These are phyloP conservation scores for Kluyveromyces dobzhanskii DNA, from an alignment of 805 yeast species.

Conservation along the genomic window DNA sequence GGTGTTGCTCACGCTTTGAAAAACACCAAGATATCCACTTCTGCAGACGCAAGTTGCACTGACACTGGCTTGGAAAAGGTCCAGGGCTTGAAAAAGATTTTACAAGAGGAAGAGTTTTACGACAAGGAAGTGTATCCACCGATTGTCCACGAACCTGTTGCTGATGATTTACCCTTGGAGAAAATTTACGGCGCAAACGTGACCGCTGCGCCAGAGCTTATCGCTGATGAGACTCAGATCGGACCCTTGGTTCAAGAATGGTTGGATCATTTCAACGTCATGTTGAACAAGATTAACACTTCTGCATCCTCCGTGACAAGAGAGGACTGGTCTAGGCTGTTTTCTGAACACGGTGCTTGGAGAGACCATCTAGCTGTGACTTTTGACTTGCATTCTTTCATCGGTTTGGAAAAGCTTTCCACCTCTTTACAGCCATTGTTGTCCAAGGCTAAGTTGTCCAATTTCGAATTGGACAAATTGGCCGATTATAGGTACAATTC, in stretches of 20 bases:
- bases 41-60: no score
- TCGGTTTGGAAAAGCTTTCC: constrained; percentile 27
- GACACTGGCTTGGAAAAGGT: neutral
- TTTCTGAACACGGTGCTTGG: constrained; percentile 29
- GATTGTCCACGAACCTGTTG: constrained; percentile 14
- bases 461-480: constrained; percentile 23
- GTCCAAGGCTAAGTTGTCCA: constrained; percentile 19
- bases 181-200: constrained; percentile 22
- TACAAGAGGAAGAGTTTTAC: constrained; percentile 3
- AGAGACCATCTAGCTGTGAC: constrained; percentile 31
- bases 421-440: constrained; percentile 9
- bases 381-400: constrained; percentile 29
- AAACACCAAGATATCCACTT: no score
- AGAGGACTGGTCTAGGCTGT: constrained; percentile 15
- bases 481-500: constrained; percentile 27
- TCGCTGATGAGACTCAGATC: constrained; percentile 19
- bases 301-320: constrained; percentile 6
- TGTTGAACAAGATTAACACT: constrained; percentile 10
- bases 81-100: neutral
- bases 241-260: constrained; percentile 23
- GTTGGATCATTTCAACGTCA: constrained; percentile 25
- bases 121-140: constrained; percentile 20
- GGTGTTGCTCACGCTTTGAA: no score
- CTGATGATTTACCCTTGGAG: constrained; percentile 22
- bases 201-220: constrained; percentile 22